Evolutionary conservation across 139 green algal species (phyloP), one percentile per base, ranked within the genome.

Genomic region (Zygnema cylindricum): DNA sequence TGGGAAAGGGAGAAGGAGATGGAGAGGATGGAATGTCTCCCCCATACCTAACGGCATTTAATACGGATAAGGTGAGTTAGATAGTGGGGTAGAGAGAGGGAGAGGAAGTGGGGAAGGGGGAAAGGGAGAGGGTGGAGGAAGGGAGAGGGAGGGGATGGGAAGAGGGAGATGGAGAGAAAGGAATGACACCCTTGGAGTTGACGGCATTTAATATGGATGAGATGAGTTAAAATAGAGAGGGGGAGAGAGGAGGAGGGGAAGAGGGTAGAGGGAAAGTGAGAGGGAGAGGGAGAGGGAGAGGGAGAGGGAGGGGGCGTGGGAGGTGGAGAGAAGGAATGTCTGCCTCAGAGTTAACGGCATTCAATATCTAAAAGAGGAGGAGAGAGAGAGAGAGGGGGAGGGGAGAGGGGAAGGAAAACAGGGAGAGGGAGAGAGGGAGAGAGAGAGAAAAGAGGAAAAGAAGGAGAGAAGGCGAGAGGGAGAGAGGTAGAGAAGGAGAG

Each of bases 191-290:
- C 11, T 7, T 2, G 23, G 69, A 89, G 33, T 38, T 89, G 73
- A 89, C 84, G 75, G 84, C 63, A 22, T 23, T 88, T 1, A 89
- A 89, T 39, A 36, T 89, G n/a, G 84, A 89, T 41, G 88, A 89
- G 81, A 43, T 86, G 49, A 63, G 49, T 16, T 25, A 16, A 16
- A 63, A 63, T 25, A 16, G 49, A 25, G 49, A 16, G 16, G 49
- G 49, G 49, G 16, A 16, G 16, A 16, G 7, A 63, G 49, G 49
- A 63, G 49, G 49, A 63, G 16, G 49, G 7, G 49, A 63, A 63
- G 16, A 16, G 7, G 49, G 49, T 25, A 16, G 49, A 16, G 16
- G 49, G 49, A 63, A 16, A 63, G 49, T 25, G 16, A 63, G 49
- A 16, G 49, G 49, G 16, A 63, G 49, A 25, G 7, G 49, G 49